Conservation (phyloP, 2,329 filamentous ascomycete species). For the Sporothrix phasma region DNA sequence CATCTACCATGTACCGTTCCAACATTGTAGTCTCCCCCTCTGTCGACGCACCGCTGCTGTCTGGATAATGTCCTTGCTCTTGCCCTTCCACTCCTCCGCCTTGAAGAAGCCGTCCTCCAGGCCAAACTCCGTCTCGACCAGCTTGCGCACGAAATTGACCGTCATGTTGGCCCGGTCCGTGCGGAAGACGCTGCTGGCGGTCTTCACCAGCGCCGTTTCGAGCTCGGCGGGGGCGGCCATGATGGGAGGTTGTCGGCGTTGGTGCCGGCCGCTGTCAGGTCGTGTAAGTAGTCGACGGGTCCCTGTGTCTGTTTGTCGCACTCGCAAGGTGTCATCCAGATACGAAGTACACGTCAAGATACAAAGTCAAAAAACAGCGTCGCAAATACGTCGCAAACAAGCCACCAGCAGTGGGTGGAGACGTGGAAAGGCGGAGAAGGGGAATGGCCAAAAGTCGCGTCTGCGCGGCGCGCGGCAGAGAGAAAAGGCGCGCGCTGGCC, state of each 20-base stretch:
- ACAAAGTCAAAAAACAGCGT: not conserved
- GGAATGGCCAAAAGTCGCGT: not conserved
- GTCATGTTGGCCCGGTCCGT: slow-evolving; percentile 38
- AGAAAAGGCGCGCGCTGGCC: not conserved
- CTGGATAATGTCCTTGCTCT: slow-evolving; percentile 49
- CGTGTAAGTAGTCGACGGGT: not conserved
- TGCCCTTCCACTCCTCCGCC: slow-evolving; percentile 43
- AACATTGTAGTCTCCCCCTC: slow-evolving; percentile 21
- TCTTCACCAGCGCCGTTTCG: slow-evolving; percentile 37
- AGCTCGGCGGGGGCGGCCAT: slow-evolving; percentile 21
- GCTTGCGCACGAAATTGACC: slow-evolving; percentile 47
- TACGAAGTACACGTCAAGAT: not conserved
- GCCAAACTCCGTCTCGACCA: slow-evolving; percentile 37
- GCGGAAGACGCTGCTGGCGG: slow-evolving; percentile 37
- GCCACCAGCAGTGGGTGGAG: not conserved
- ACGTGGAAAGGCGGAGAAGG: not conserved
- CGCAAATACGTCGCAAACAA: slow-evolving; percentile 4
- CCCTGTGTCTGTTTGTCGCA: too few species aligned
- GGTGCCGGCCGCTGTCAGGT: not conserved
- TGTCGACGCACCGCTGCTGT: slow-evolving; percentile 36
- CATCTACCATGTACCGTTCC: not conserved
- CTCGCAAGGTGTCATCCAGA: not conserved
- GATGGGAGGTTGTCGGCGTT: not conserved
- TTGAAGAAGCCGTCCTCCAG: slow-evolving; percentile 44
- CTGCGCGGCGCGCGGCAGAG: not conserved